Base-by-base conservation (phyloP, 2,329 filamentous ascomycete genomes). In the Ceratocystis ficicola region DNA sequence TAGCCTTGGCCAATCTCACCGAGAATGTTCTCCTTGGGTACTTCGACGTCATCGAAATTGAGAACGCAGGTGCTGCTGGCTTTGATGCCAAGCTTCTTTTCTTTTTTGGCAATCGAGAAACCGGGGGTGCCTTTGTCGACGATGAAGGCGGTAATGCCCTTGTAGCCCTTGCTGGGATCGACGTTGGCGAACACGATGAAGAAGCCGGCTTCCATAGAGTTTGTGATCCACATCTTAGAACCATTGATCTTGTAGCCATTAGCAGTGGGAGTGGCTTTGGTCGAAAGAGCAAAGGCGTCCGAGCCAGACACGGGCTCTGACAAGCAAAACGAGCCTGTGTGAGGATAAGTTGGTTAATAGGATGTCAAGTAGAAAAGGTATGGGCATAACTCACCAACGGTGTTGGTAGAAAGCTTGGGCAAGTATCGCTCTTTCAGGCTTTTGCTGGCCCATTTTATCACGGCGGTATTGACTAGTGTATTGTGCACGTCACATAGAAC, bases 151-250 rank as follows among this genome's bases (percentile, higher is more conserved):
- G 91, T 92, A 76, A 99, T 99, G 67, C 94, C 94, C 77, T 92
- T 93, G 82, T 99, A 96, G 64, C 91, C 93, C 79, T 93, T 91
- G 78, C 84, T 86, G 0, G 88, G 92, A 74, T 96, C 87, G 48
- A 99, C 80, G 77, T 96, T 99, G 73, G 94, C 94, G 74, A 99
- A 99, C 67, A 99, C 94, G 73, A 99, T 93, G 79, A 96, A 99
- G 79, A 97, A 87, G 68, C 86, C 86, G 22, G 94, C 88, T 78
- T 99, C 94, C 79, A 93, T 86, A 63, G 89, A 88, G 81, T 99
- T 99, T 69, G 94, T 99, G 77, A 99, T 99, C 94, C 94, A 99
- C 94, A 99, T 99, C 84, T 99, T 99, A 76, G 85, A 86, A 62
- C 94, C 94, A 68, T 85, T 88, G 76, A 99, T 88, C 77, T 82